Conservation (phyloP, 768 basidiomycete genomes). For the Leccinum incarnatum region DNA sequence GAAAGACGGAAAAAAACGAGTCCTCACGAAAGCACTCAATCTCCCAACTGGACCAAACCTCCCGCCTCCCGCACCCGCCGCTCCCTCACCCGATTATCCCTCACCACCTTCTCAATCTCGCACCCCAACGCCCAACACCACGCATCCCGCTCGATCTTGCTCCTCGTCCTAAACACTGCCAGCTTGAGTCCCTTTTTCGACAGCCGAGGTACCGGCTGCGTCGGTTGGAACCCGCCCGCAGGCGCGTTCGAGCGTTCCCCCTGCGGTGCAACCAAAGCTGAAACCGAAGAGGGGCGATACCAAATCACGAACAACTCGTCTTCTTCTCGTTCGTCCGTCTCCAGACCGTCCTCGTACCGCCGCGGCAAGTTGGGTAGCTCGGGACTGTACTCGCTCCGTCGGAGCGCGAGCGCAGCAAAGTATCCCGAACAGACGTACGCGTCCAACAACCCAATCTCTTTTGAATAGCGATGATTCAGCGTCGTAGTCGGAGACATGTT, state of each 20-base stretch:
- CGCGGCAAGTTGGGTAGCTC: constrained; percentile 54
- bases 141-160: constrained; percentile 83
- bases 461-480: constrained; percentile 54
- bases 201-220: constrained; percentile 43
- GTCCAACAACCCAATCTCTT: constrained; percentile 61
- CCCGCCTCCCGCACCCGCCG: constrained; percentile 63
- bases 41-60: constrained; percentile 39
- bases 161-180: constrained; percentile 69
- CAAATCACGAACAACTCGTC: constrained; percentile 85
- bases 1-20: not conserved
- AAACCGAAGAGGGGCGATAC: constrained; percentile 46
- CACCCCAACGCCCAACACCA: constrained; percentile 95
- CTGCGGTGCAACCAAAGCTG: not conserved
- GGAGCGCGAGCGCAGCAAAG: constrained; percentile 65
- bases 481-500: constrained; percentile 56
- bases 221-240: constrained; percentile 14
- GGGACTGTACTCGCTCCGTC: constrained; percentile 60
- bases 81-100: constrained; percentile 63
- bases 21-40: constrained; percentile 5
- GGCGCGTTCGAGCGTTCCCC: constrained; percentile 19
- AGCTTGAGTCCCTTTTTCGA: constrained; percentile 56
- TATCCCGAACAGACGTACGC: constrained; percentile 88
- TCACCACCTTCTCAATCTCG: constrained; percentile 81
- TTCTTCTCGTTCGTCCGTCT: constrained; percentile 82
- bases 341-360: constrained; percentile 87